Evolutionary conservation across 1,139 yeast genomes (phyloP), one percentile per base, ranked within the genome.

Genomic region (Tardiomyces digboiensis): DNA sequence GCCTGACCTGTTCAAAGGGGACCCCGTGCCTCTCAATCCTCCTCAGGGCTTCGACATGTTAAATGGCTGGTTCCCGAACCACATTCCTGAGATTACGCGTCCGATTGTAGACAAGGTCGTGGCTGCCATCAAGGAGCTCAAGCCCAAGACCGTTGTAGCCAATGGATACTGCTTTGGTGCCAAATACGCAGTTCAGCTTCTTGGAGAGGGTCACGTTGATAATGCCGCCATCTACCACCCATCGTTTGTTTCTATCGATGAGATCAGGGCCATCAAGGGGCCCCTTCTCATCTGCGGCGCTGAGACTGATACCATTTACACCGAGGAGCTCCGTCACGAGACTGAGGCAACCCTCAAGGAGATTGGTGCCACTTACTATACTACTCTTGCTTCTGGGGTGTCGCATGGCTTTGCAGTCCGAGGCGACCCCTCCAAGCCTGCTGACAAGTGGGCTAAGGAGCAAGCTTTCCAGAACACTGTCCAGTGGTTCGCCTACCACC

Each of bases 111-210:
- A 72, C 40, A 62, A 60, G 6, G 82, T 71, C 54, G 57, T 82
- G 49, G 52, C 55, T 2, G 50, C 47, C 40, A 61, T 81, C 48
- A 72, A 68, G 49, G 75, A 72, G 44, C 60, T 64, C 44, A 60
- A 66, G 4, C 82, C 85, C 10, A 65, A 72, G 45, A 78, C 71
- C 52, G 49, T 82, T 21, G 80, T 72, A 42, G 77, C 78, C 18
- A 66, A 82, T 44, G 96, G 96, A 18, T 80, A 85, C 70, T 88
- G 96, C 67, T 87, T 72, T 54, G 96, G 96, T 56, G 95, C 88
- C 42, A 82, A 80, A 61, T 79, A 68, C 52, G 78, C 74, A 22
- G 58, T 82, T 41, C 77, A 73, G 47, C 72, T 80, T 46, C 64
- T 82, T 42, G 65, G 75, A 2, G 61, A 63, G 16, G 81, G 80